These are phyloP conservation scores for Polymyxa betae DNA, from an alignment of 208 protist species.

Conservation along the genomic window DNA sequence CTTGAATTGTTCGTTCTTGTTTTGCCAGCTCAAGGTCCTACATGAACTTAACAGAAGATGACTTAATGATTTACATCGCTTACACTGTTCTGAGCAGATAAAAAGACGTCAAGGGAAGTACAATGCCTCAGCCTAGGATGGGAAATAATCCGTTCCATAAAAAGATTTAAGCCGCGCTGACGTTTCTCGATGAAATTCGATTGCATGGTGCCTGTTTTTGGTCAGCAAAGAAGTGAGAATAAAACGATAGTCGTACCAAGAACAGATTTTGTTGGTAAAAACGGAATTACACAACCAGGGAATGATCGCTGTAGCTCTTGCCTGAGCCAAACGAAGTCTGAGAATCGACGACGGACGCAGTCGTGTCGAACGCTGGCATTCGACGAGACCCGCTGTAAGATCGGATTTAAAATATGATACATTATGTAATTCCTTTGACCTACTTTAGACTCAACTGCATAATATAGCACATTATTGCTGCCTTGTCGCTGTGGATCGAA, in stretches of 20 bases:
- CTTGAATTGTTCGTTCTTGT: no score
- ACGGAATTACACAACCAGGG: not conserved
- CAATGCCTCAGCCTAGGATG: slow-evolving; percentile 19
- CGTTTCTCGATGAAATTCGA: slow-evolving; percentile 21
- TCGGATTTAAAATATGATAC: not conserved
- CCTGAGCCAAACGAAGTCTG: not conserved
- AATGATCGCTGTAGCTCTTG: not conserved
- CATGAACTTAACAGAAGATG: not conserved
- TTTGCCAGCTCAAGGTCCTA: no score
- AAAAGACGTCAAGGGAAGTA: not conserved
- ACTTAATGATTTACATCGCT: not conserved
- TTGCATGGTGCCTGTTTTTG: not conserved
- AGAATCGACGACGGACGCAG: not conserved
- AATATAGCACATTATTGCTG: not conserved
- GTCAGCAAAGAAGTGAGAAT: not conserved
- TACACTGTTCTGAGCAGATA: not conserved
- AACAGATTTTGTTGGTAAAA: not conserved
- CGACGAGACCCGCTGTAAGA: not conserved
- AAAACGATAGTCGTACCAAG: not conserved
- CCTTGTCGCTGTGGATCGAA: not conserved
- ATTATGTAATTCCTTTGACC: not conserved
- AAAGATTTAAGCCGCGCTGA: not conserved
- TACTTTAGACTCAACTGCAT: not conserved
- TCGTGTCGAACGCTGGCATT: not conserved
- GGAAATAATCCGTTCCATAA: slow-evolving; percentile 8